Percentiles rank a stretch among this genome's conserved stretches.
phyloP scores from a whole-genome alignment of 2,329 filamentous ascomycete genomes.

The Trichoderma sp. region DNA sequence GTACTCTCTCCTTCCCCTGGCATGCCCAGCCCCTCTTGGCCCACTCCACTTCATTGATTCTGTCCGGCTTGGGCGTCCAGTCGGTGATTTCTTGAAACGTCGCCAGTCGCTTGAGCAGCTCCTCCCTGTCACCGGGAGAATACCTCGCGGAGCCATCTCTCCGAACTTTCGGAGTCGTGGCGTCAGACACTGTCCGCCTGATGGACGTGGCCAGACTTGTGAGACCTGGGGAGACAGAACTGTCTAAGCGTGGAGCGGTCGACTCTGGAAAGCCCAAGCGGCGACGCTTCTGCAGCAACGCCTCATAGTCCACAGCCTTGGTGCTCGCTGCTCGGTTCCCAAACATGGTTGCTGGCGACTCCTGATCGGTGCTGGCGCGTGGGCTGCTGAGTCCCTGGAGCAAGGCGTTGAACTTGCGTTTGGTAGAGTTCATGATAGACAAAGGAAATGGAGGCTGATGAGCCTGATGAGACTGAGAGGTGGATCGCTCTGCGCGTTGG shows the following conservation, averaged over 20 bases:
- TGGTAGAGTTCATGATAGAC: slow-evolving; percentile 69
- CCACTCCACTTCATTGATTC: slow-evolving; percentile 89
- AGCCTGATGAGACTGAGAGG: neutral
- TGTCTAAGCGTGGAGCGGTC: slow-evolving; percentile 37
- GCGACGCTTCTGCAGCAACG: slow-evolving; percentile 55
- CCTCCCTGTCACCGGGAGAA: slow-evolving; percentile 80
- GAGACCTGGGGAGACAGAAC: slow-evolving; percentile 27
- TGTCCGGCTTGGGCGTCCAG: slow-evolving; percentile 90
- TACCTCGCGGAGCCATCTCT: slow-evolving; percentile 62
- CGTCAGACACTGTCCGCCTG: slow-evolving; percentile 29
- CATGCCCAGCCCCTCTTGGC: slow-evolving; percentile 92
- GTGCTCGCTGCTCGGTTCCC: slow-evolving; percentile 25
- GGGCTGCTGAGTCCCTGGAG: slow-evolving; percentile 64
- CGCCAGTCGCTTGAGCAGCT: slow-evolving; percentile 77
- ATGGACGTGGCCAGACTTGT: slow-evolving; percentile 30
- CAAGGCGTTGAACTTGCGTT: slow-evolving; percentile 78
- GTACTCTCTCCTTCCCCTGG: slow-evolving; percentile 77
- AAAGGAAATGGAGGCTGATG: neutral
- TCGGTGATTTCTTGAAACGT: slow-evolving; percentile 89
- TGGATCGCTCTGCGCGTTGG: neutral
- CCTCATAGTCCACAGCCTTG: slow-evolving; percentile 37
- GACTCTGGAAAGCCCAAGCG: slow-evolving; percentile 50
- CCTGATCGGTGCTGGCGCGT: slow-evolving; percentile 26
- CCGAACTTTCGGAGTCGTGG: slow-evolving; percentile 29
- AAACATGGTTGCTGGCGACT: slow-evolving; percentile 13